Percentiles rank a stretch among this genome's conserved stretches.
These are phyloP conservation scores for Aspergillus conjunctus DNA, from an alignment of 495 filamentous ascomycete genomes.

Conservation along the genomic window DNA sequence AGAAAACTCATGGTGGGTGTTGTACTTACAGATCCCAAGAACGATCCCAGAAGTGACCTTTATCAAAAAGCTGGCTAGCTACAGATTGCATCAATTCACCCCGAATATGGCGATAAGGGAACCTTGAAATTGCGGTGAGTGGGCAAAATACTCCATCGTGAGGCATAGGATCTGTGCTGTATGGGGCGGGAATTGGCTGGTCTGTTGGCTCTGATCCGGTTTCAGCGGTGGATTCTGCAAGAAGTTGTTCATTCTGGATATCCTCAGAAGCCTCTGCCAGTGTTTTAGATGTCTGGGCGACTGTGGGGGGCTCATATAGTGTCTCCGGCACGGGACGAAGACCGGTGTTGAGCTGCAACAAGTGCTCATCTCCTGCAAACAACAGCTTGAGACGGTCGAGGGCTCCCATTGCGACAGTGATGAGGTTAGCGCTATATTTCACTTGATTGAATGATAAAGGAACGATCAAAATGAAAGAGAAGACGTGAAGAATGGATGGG, in stretches of 20 bases:
- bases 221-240: background rate
- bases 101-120: conserved; percentile 60
- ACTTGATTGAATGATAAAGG: background rate
- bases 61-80: conserved; percentile 58
- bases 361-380: conserved; percentile 25
- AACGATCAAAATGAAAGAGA: background rate
- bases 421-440: background rate
- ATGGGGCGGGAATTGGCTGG: no score
- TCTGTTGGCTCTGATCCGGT: background rate
- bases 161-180: background rate
- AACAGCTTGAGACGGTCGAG: conserved; percentile 32
- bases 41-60: conserved; percentile 56
- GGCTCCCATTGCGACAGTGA: conserved; percentile 25
- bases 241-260: background rate
- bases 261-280: background rate
- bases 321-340: conserved; percentile 8
- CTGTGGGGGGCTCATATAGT: background rate
- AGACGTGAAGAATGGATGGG: conserved; percentile 7
- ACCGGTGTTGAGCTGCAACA: conserved; percentile 28
- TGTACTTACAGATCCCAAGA: conserved; percentile 75
- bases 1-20: background rate
- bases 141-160: conserved; percentile 55
- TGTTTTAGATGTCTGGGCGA: background rate
- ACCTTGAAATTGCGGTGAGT: conserved; percentile 58
- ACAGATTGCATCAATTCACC: conserved; percentile 47